Base-by-base conservation (phyloP, 2,329 filamentous ascomycete species). In the Trichoderma brevicompactum region DNA sequence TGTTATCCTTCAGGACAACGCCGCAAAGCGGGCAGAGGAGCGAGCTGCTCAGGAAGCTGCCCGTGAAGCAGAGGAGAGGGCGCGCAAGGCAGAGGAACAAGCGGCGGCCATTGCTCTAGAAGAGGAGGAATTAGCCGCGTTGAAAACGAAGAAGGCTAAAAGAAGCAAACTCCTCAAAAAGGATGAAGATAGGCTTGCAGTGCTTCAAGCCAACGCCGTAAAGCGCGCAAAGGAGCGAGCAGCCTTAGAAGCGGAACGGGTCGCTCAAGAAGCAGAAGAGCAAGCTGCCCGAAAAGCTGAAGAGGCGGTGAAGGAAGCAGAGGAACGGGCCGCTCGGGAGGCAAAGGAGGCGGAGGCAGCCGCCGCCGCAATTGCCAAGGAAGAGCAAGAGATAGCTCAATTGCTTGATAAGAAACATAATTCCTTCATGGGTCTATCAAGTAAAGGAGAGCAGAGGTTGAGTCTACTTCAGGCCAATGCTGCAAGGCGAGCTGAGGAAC, bases 341-440 rank as follows among this genome's bases (percentile, higher is more conserved):
- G 67, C 50, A n/a, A 64, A 36, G 62, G 71, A 74, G 70, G 59
- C 28, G 41, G 61, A 64, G 56, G 52, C 52, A 1, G 52, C 38
- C 17, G 34, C 48, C 13, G 49, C 49, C 6, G 60, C 40, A 5
- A 63, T 63, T 17, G 70, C 69, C 38, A 70, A 68, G 49, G 75
- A 79, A 59, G 77, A 80, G 67, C 72, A 73, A 9, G 78, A 82
- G 64, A 72, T 82, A 10, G 77, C 74, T 12, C 71, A 73, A 2
- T 72, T 83, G 2, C 81, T 79, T 49, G 76, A 78, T 23, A 86
- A 84, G 72, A 84, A 83, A 68, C 77, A 77, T 1, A 65, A 40
- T 67, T 61, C 13, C 62, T 67, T 19, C 2, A 82, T 81, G 69
- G 72, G 56, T 65, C 74, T 63, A 8, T 46, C 55, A 2, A 44